Evolutionary conservation across 768 basidiomycete genomes (phyloP).

Genomic region (Cystoderma amianthinum): DNA sequence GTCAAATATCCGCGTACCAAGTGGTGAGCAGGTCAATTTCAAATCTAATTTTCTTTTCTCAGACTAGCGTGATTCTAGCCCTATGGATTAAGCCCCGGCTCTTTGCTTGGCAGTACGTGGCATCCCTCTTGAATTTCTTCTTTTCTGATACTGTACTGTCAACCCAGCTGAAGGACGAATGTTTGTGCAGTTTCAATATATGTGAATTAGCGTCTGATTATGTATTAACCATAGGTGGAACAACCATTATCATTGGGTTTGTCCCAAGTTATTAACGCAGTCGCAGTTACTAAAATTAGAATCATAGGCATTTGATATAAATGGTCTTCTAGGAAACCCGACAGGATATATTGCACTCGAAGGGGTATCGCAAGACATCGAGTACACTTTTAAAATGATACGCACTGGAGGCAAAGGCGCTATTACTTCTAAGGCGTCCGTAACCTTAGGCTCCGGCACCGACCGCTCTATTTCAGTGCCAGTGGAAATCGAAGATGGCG

Average conservation of each 20-base stretch:
- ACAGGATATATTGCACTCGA: not conserved
- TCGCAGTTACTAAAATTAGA: no score
- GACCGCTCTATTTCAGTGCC: conserved; percentile 3
- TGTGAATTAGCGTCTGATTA: not conserved
- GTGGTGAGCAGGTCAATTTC: not conserved
- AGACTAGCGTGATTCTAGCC: not conserved
- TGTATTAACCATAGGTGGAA: not conserved
- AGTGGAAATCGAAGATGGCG: not conserved
- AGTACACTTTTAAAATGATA: conserved; percentile 2
- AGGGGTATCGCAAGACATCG: not conserved
- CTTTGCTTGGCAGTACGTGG: not conserved
- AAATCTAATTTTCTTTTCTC: not conserved
- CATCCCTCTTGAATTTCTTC: no score
- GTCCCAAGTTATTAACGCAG: not conserved
- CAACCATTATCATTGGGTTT: not conserved
- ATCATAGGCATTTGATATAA: no score
- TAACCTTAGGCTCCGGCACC: conserved; percentile 1
- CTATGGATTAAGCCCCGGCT: not conserved
- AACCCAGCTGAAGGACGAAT: no score
- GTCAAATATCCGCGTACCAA: not conserved
- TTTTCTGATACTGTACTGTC: no score
- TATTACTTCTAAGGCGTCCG: not conserved
- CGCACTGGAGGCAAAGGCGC: not conserved
- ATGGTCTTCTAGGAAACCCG: not conserved
- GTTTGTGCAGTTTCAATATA: not conserved